phyloP scores from a whole-genome alignment of 495 filamentous ascomycete species.

The Daldinia grandis region DNA sequence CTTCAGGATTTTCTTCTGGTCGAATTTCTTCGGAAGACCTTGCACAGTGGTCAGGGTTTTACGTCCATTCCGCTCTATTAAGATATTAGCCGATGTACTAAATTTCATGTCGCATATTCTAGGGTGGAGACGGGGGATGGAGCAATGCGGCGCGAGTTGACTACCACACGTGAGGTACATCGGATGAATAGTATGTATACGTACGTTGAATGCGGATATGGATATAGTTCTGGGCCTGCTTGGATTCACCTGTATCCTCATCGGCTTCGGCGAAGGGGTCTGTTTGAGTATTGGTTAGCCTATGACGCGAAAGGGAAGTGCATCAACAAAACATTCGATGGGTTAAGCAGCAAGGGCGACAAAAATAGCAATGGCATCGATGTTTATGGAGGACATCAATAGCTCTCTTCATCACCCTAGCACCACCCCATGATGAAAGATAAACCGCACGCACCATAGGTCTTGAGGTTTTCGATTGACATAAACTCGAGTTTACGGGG shows the following conservation, averaged over 20 bases:
- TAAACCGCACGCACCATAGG: conserved; percentile 81
- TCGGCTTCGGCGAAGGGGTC: conserved; percentile 99
- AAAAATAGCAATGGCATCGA: neutral
- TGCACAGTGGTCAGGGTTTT: conserved; percentile 99
- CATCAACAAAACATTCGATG: conserved; percentile 8
- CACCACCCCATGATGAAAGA: conserved; percentile 1
- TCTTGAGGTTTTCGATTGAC: conserved; percentile 99
- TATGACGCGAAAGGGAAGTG: conserved; percentile 5
- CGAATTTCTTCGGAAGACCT: conserved; percentile 96
- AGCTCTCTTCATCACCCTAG: neutral
- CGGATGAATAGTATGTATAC: conserved; percentile 49
- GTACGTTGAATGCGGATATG: conserved; percentile 99
- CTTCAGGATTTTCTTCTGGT: conserved; percentile 99
- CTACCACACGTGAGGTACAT: conserved; percentile 7
- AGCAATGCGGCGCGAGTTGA: conserved; percentile 2
- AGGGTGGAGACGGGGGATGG: neutral
- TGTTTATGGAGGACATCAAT: neutral
- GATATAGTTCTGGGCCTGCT: conserved; percentile 94
- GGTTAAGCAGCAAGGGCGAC: neutral
- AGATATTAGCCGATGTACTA: conserved; percentile 21
- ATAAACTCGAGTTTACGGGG: conserved; percentile 82
- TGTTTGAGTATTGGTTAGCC: conserved; percentile 50
- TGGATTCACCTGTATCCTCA: conserved; percentile 94
- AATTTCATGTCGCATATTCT: conserved; percentile 1
- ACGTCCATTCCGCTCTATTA: conserved; percentile 98